Percentiles rank a stretch among this genome's conserved stretches.
phyloP scores from a whole-genome alignment of 176 grass and related monocot genomes.

The Dactylis glomerata region DNA sequence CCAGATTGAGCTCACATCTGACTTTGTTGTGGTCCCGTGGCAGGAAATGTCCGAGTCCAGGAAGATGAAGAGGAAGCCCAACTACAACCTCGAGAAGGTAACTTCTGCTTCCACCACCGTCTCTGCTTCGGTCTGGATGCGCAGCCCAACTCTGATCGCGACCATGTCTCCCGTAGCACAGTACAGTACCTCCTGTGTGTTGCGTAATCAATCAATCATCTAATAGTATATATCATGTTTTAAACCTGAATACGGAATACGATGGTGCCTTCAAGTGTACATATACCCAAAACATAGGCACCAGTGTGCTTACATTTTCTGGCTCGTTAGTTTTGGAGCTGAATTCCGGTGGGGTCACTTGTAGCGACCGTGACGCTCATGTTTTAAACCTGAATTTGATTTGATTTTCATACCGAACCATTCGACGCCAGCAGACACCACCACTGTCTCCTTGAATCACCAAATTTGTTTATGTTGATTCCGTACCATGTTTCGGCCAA shows the following conservation, averaged over 20 bases:
- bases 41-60: conserved; percentile 70
- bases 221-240: too few relatives aligned
- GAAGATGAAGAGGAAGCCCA: conserved; percentile 72
- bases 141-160: too few relatives aligned
- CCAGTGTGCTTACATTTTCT: neutral
- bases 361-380: neutral
- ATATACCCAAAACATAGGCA: neutral
- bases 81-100: conserved; percentile 85
- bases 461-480: neutral
- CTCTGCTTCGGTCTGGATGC: neutral
- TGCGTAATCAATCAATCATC: too few relatives aligned
- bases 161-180: too few relatives aligned
- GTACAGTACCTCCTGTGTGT: too few relatives aligned
- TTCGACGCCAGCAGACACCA: neutral
- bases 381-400: neutral
- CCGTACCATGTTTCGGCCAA: neutral
- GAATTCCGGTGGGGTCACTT: neutral
- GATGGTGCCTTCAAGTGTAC: too few relatives aligned
- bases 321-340: neutral
- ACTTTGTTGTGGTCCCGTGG: neutral
- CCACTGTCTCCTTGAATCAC: neutral
- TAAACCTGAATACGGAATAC: too few relatives aligned
- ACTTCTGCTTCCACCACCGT: neutral
- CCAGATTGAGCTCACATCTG: too few relatives aligned
- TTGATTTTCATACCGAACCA: neutral